Conservation (phyloP, 2,329 filamentous ascomycete species). For the Xylaria sp. region DNA sequence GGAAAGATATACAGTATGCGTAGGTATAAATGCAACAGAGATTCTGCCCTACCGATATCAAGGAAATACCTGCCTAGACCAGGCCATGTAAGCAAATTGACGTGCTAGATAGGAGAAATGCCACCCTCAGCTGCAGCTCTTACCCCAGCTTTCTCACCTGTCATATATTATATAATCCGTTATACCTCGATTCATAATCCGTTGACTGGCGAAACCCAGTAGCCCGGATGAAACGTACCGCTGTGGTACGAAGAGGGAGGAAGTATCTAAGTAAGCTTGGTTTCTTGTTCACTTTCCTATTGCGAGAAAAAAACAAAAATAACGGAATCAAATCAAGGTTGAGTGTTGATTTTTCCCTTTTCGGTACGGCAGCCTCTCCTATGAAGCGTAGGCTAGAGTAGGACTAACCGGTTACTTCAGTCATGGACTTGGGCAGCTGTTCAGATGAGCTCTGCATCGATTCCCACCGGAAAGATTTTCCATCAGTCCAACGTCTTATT, state of each 20-base stretch:
- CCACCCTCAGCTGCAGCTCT: conserved; percentile 13
- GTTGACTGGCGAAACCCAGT: neutral
- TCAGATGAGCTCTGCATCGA: neutral
- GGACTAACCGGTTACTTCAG: neutral
- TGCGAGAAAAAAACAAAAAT: neutral
- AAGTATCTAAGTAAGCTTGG: neutral
- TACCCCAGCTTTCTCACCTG: conserved; percentile 8
- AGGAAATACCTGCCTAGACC: neutral
- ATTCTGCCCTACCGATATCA: neutral
- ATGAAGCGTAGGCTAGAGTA: neutral
- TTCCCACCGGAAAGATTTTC: neutral
- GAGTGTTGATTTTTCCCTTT: neutral
- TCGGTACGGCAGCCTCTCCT: neutral
- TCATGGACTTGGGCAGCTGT: neutral
- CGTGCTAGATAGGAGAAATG: conserved; percentile 9
- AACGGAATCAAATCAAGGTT: neutral
- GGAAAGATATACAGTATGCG: neutral
- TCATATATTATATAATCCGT: conserved; percentile 14
- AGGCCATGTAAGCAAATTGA: neutral
- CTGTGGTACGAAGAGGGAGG: neutral
- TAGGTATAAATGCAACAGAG: neutral
- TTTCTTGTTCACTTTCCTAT: neutral
- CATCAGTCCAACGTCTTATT: neutral
- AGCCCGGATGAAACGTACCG: neutral
- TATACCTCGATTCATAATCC: conserved; percentile 14